phyloP scores from a whole-genome alignment of 2,329 filamentous ascomycete species.

The Diaporthe citriasiana region DNA sequence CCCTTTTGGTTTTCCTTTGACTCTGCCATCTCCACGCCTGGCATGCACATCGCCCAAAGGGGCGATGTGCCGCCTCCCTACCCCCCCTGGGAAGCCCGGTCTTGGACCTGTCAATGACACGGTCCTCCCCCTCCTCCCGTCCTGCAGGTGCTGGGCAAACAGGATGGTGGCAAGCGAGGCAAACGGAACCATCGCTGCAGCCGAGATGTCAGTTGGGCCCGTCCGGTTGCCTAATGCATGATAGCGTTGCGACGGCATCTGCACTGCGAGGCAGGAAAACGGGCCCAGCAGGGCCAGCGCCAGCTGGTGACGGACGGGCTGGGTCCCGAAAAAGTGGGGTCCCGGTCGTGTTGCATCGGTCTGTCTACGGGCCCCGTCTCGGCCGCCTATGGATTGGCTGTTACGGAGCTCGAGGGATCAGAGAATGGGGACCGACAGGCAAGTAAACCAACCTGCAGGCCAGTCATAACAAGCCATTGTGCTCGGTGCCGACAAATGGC shows the following conservation, averaged over 20 bases:
- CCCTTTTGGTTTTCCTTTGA: not conserved
- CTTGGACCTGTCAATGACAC: conserved; percentile 33
- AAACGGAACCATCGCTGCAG: not conserved
- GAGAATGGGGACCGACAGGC: conserved; percentile 28
- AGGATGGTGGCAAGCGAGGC: conserved; percentile 11
- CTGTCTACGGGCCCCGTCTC: conserved; percentile 32
- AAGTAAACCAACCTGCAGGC: conserved; percentile 1
- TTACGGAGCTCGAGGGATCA: conserved; percentile 22
- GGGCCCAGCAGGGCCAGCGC: conserved; percentile 25
- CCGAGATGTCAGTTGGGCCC: conserved; percentile 26
- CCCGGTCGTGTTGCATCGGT: conserved; percentile 35
- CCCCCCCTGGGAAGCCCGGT: conserved; percentile 14
- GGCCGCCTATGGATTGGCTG: conserved; percentile 34
- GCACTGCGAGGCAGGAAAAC: conserved; percentile 13
- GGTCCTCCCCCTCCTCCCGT: not conserved
- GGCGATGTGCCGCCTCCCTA: conserved; percentile 8
- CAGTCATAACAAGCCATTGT: conserved; percentile 30
- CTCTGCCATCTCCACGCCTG: conserved; percentile 29
- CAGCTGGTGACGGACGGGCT: conserved; percentile 26
- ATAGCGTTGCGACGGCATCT: conserved; percentile 34
- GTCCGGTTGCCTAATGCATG: conserved; percentile 20
- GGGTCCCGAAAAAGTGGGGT: conserved; percentile 26
- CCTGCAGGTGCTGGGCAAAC: conserved; percentile 26
- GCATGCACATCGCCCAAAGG: conserved; percentile 18
- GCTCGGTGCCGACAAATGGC: conserved; percentile 22